Percentiles rank a stretch among this genome's conserved stretches.
Evolutionary conservation across 345 rosid genomes (phyloP).

Genomic region (Bruguiera parviflora): DNA sequence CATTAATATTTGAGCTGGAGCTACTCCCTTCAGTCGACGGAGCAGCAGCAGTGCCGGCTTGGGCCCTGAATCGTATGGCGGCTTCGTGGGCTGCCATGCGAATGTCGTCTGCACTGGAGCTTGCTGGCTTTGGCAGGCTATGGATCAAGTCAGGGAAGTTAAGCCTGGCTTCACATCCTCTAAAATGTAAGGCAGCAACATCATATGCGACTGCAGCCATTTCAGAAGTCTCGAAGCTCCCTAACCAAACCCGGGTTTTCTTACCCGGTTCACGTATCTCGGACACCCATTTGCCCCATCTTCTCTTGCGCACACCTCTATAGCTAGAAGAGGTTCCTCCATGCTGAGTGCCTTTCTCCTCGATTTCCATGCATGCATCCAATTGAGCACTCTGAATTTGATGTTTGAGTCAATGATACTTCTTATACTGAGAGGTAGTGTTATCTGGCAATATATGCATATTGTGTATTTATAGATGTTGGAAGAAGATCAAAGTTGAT

Average conservation of each 20-base stretch:
- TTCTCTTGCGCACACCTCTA: conserved; percentile 74
- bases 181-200: conserved; percentile 64
- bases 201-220: conserved; percentile 98
- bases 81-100: conserved; percentile 73
- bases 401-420: background rate
- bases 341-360: background rate
- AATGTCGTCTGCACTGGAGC: conserved; percentile 53
- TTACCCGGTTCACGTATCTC: conserved; percentile 89
- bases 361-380: background rate
- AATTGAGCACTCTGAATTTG: background rate
- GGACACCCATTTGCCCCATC: conserved; percentile 98
- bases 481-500: background rate
- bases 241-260: conserved; percentile 81
- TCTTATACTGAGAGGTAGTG: background rate
- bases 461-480: conserved; percentile 1
- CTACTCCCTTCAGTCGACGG: background rate
- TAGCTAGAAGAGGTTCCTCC: conserved; percentile 27
- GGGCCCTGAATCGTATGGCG: conserved; percentile 17
- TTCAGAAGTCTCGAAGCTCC: conserved; percentile 76
- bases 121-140: conserved; percentile 48
- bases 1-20: background rate
- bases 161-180: conserved; percentile 56
- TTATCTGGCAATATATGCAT: conserved; percentile 13
- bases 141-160: conserved; percentile 60
- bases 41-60: background rate